Evolutionary conservation across 2,329 filamentous ascomycete species (phyloP), one percentile per base, ranked within the genome.

Genomic region (Penicillium sp.): DNA sequence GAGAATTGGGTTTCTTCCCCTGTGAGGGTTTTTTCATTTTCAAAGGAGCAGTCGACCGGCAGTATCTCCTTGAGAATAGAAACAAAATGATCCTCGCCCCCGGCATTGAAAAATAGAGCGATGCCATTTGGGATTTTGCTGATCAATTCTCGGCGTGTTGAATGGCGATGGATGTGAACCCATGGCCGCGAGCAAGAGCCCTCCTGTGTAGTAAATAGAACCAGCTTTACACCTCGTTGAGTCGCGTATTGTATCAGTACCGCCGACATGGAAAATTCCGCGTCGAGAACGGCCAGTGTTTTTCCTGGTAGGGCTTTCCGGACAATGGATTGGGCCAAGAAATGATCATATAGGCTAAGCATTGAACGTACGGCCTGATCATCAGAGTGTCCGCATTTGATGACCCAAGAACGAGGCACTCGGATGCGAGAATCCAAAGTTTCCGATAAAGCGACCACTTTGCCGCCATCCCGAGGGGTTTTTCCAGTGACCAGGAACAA

Each of bases 401-500:
- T 16, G 1, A 47, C 18, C 52, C 52, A 53, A 5, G 46, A 43
- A 8, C 6, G 24, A 3, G 58, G 56, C 20, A 60, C 51, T 25
- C 44, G 3, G 8, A 57, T 38, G 20, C 41, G 50, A 16, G 60
- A 62, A 2, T 43, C 35, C 30, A 60, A 30, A 22, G 36, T 44
- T n/a, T 51, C 42, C 0, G 58, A 57, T 7, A 61, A 25, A 14
- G 46, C 43, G 1, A 62, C 30, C 5, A 62, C 49, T 24, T 50
- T 31, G 4, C 47, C 20, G 20, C 38, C 39, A 5, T 22, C 51
- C 3, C 38, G 14, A 1, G n/a, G 3, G 8, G 51, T 36, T 3
- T 43, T 56, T 13, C 60, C 60, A 22, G 47, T 22, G 0, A 62
- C 45, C n/a, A 62, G 30, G 27, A 61, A 62, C 1, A 55, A 18